Evolutionary conservation across 1,284 basidiomycete genomes (phyloP).

Genomic region (Blastosporella zonata): DNA sequence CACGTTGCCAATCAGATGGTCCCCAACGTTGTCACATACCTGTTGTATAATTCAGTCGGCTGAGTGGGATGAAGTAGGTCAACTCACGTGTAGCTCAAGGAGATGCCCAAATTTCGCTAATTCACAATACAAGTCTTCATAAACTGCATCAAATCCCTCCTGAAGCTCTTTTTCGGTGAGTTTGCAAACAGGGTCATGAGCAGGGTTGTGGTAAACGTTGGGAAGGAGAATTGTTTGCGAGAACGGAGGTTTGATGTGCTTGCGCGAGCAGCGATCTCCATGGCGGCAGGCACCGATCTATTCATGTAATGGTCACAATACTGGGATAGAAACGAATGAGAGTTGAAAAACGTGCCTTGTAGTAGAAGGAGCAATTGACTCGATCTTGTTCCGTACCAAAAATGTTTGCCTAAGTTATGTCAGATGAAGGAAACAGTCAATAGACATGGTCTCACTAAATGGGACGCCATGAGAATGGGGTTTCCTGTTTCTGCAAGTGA

Average conservation of each 20-base stretch:
- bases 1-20: slow-evolving; percentile 98
- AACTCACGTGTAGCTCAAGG: slow-evolving; percentile 87
- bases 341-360: slow-evolving; percentile 60
- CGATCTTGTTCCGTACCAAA: slow-evolving; percentile 91
- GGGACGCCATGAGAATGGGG: slow-evolving; percentile 33
- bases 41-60: slow-evolving; percentile 28
- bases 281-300: slow-evolving; percentile 95
- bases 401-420: slow-evolving; percentile 64
- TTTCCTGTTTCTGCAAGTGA: not conserved
- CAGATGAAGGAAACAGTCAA: not conserved
- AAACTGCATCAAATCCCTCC: slow-evolving; percentile 96
- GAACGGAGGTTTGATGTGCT: slow-evolving; percentile 97
- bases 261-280: slow-evolving; percentile 94
- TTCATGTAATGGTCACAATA: slow-evolving; percentile 11
- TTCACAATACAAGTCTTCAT: slow-evolving; percentile 93
- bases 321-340: slow-evolving; percentile 2
- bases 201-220: slow-evolving; percentile 99
- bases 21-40: slow-evolving; percentile 99
- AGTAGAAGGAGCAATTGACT: slow-evolving; percentile 94
- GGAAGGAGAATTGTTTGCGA: slow-evolving; percentile 96
- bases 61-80: slow-evolving; percentile 3
- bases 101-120: slow-evolving; percentile 94
- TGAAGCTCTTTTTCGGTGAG: slow-evolving; percentile 86
- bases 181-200: slow-evolving; percentile 87
- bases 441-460: slow-evolving; percentile 32